Conservation (phyloP, 192 early-diverging fungal genomes). For the Podochytrium sp. region DNA sequence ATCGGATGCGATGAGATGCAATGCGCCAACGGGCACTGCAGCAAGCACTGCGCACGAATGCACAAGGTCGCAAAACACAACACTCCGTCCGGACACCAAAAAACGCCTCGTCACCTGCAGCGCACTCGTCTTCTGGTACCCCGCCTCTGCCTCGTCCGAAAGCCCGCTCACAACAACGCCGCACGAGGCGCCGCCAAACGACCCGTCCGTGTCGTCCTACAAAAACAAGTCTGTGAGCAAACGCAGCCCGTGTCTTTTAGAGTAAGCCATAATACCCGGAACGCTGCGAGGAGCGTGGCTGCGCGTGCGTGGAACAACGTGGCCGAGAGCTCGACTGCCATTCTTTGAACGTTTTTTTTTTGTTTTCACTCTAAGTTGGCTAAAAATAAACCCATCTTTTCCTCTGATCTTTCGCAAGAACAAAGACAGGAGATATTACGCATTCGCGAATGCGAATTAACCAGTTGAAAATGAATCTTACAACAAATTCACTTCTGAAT, state of each 20-base stretch:
- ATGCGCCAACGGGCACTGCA: too few relatives aligned
- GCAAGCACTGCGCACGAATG: too few relatives aligned
- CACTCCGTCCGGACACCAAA: conserved; percentile 14
- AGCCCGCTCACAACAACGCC: conserved; percentile 24
- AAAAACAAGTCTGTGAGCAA: background rate
- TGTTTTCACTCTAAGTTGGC: too few relatives aligned
- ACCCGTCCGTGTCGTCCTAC: conserved; percentile 10
- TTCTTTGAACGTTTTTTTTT: background rate
- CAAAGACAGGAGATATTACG: too few relatives aligned
- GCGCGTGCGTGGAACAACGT: conserved; percentile 26
- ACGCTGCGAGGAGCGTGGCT: conserved; percentile 2
- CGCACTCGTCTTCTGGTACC: conserved; percentile 75
- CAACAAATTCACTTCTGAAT: too few relatives aligned
- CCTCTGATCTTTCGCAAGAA: background rate
- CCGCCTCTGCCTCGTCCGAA: conserved; percentile 63
- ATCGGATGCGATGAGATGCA: too few relatives aligned
- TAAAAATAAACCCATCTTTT: conserved; percentile 2
- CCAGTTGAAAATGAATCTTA: too few relatives aligned
- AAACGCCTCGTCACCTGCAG: conserved; percentile 45
- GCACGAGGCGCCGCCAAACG: conserved; percentile 5
- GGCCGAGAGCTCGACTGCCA: conserved; percentile 9
- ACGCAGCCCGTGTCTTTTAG: background rate
- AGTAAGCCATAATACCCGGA: background rate
- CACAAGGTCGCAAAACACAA: background rate
- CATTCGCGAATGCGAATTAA: too few relatives aligned